These are phyloP conservation scores for Corchorus capsularis DNA, from an alignment of 345 rosid species.

Conservation along the genomic window DNA sequence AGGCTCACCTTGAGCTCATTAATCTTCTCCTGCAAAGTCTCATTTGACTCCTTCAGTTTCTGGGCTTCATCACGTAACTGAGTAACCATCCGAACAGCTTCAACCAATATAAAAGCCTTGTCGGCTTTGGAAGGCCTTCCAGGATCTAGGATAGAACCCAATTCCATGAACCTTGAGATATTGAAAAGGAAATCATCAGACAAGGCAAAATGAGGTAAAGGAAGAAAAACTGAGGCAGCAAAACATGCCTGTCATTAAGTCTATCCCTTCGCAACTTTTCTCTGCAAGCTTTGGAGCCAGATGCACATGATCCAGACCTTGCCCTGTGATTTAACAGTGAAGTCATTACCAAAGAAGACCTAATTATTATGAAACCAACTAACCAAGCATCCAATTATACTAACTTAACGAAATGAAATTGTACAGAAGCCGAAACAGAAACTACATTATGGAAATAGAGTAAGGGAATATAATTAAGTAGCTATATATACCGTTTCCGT, in stretches of 20 bases:
- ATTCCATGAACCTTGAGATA: conserved; percentile 50
- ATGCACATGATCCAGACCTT: conserved; percentile 32
- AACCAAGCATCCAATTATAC: background rate
- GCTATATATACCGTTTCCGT: conserved; percentile 37
- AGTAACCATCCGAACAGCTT: conserved; percentile 55
- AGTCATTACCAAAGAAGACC: background rate
- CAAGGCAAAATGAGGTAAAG: background rate
- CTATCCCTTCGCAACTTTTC: conserved; percentile 61
- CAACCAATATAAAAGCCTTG: conserved; percentile 53
- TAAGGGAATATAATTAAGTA: background rate
- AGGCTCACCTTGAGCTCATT: conserved; percentile 49
- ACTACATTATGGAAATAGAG: background rate
- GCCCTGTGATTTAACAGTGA: conserved; percentile 16
- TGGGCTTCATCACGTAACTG: conserved; percentile 53
- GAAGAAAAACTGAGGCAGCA: conserved; percentile 3
- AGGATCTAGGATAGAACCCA: conserved; percentile 57
- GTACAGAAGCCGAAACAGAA: background rate
- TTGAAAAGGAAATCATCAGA: conserved; percentile 17
- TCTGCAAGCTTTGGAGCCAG: conserved; percentile 61
- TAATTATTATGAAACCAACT: too few species aligned
- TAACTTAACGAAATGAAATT: background rate
- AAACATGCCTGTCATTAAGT: conserved; percentile 54
- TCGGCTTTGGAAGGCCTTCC: conserved; percentile 57
- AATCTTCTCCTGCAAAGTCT: conserved; percentile 48
- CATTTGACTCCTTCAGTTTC: conserved; percentile 52